Percentiles rank a stretch among this genome's conserved stretches.
phyloP scores from a whole-genome alignment of 805 yeast genomes.

The Yarrowia bubula region DNA sequence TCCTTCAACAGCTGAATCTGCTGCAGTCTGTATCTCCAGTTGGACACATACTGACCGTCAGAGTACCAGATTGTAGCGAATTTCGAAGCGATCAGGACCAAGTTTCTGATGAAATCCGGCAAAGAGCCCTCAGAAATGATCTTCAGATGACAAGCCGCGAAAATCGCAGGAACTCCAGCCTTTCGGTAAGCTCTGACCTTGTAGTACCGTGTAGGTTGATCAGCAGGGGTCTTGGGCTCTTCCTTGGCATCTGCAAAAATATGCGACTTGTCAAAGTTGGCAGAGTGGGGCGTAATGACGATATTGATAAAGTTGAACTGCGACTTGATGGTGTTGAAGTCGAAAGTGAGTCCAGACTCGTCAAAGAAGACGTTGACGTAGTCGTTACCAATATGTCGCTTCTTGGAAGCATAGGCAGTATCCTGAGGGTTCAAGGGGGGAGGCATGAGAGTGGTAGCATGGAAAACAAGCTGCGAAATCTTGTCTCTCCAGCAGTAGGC shows the following conservation, averaged over 20 bases:
- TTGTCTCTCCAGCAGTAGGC: conserved; percentile 73
- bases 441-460: conserved; percentile 82
- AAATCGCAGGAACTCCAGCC: conserved; percentile 70
- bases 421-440: conserved; percentile 43
- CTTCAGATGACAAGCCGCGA: conserved; percentile 74
- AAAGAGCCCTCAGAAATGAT: conserved; percentile 59
- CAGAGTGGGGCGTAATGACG: conserved; percentile 66
- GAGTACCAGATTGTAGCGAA: conserved; percentile 77
- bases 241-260: conserved; percentile 19
- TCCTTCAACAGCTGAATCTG: conserved; percentile 48
- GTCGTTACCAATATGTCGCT: conserved; percentile 83
- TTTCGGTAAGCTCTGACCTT: conserved; percentile 64
- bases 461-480: conserved; percentile 69
- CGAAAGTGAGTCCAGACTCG: conserved; percentile 66
- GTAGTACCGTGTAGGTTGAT: conserved; percentile 39
- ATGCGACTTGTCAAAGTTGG: conserved; percentile 28
- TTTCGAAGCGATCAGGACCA: conserved; percentile 62
- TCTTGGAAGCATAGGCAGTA: conserved; percentile 52
- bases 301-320: conserved; percentile 83
- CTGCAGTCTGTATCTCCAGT: conserved; percentile 66
- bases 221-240: neutral
- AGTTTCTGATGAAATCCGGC: conserved; percentile 62
- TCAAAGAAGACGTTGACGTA: conserved; percentile 79
- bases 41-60: conserved; percentile 53
- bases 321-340: conserved; percentile 66